These are phyloP conservation scores for Ganoderma sp. DNA, from an alignment of 1,284 basidiomycete species.

Conservation along the genomic window DNA sequence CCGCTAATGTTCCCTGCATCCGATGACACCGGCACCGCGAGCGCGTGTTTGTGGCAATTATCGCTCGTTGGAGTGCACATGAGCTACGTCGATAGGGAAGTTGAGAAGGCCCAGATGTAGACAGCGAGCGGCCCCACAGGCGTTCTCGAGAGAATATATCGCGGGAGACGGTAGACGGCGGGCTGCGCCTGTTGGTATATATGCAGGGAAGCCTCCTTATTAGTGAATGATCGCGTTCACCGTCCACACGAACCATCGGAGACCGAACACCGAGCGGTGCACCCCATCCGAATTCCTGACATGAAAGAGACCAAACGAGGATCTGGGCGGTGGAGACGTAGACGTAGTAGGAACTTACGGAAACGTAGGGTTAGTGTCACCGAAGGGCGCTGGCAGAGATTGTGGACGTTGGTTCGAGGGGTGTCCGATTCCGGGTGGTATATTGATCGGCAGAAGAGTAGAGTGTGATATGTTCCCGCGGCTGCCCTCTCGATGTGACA, in stretches of 20 bases:
- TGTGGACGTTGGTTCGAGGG: neutral
- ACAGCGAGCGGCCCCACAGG: neutral
- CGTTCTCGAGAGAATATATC: neutral
- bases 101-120: neutral
- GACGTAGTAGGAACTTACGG: neutral
- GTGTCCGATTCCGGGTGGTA: neutral
- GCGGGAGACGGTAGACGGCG: neutral
- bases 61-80: neutral
- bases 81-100: neutral
- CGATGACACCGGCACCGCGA: neutral
- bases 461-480: neutral
- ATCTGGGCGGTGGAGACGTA: neutral
- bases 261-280: neutral
- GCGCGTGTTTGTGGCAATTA: neutral
- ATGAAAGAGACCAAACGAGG: neutral
- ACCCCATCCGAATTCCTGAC: neutral
- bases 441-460: neutral
- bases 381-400: neutral
- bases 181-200: neutral
- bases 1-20: neutral
- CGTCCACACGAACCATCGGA: neutral
- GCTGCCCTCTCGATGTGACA: neutral
- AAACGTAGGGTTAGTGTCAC: neutral
- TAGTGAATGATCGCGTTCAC: neutral
- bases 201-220: neutral